These are phyloP conservation scores for Debaryomycetaceae sp. DNA, from an alignment of 1,139 yeast genomes.

Conservation along the genomic window DNA sequence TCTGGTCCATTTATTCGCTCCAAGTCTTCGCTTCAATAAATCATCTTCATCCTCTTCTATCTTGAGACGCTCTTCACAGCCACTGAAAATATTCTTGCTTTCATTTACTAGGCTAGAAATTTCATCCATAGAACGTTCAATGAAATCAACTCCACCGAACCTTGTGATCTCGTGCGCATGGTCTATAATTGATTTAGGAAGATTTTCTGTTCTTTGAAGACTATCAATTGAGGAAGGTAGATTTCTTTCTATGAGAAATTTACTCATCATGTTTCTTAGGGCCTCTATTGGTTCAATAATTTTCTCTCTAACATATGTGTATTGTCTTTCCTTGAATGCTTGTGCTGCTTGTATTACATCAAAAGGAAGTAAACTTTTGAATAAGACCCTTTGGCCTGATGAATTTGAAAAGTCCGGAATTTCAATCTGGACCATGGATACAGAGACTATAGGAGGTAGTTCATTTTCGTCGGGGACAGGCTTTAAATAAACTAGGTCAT, in stretches of 20 bases:
- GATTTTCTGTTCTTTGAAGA: constrained; percentile 56
- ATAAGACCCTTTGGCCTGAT: constrained; percentile 29
- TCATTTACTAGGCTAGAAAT: constrained; percentile 41
- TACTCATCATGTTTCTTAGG: constrained; percentile 46
- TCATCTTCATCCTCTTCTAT: constrained; percentile 59
- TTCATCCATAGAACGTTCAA: constrained; percentile 46
- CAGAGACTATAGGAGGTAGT: constrained; percentile 45
- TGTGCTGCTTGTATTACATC: constrained; percentile 63
- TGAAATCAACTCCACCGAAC: constrained; percentile 48
- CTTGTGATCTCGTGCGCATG: constrained; percentile 56
- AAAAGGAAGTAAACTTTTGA: constrained; percentile 63
- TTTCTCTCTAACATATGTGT: constrained; percentile 49
- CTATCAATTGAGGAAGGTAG: constrained; percentile 67
- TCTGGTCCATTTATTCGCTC: constrained; percentile 50
- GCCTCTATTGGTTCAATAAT: constrained; percentile 52
- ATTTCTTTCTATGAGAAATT: constrained; percentile 40
- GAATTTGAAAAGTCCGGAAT: constrained; percentile 28
- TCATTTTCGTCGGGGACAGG: constrained; percentile 50
- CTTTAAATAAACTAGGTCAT: constrained; percentile 73
- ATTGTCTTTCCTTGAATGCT: constrained; percentile 67
- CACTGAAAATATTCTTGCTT: constrained; percentile 35
- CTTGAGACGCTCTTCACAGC: constrained; percentile 45
- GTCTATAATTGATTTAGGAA: constrained; percentile 56
- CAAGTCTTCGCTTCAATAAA: constrained; percentile 44
- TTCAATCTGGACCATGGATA: constrained; percentile 55